Evolutionary conservation across 108 stramenopile genomes (phyloP).

Genomic region (Fragilaria radians): DNA sequence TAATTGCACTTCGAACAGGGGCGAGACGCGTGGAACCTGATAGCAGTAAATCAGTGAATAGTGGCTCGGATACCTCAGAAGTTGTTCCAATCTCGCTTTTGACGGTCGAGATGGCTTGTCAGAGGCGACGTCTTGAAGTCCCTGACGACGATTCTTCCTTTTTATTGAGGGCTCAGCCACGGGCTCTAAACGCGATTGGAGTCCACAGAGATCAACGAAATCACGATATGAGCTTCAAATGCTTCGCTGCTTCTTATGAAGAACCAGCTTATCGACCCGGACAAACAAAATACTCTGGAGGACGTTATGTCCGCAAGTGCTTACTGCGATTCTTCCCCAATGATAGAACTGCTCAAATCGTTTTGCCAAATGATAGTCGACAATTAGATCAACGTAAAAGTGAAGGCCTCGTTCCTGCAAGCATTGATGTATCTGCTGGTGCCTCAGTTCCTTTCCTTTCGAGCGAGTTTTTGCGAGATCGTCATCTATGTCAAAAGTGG

Average conservation of each 20-base stretch:
- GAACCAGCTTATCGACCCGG: conserved; percentile 49
- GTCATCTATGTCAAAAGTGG: conserved; percentile 49
- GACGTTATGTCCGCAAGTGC: conserved; percentile 61
- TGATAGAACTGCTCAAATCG: conserved; percentile 64
- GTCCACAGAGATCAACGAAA: conserved; percentile 69
- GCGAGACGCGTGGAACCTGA: conserved; percentile 16
- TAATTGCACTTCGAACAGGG: conserved; percentile 47
- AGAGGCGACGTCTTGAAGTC: conserved; percentile 61
- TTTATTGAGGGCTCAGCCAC: conserved; percentile 65
- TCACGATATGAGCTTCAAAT: conserved; percentile 62
- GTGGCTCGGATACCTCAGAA: conserved; percentile 11
- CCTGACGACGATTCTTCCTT: conserved; percentile 88
- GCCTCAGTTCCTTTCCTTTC: conserved; percentile 33
- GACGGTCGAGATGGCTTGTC: conserved; percentile 54
- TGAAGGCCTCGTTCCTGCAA: not conserved
- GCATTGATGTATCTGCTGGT: conserved; percentile 5
- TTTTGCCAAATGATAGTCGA: conserved; percentile 34
- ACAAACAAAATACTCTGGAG: conserved; percentile 39
- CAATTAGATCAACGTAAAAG: conserved; percentile 47
- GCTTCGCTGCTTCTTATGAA: conserved; percentile 77
- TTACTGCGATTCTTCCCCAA: conserved; percentile 76
- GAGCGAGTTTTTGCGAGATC: conserved; percentile 30
- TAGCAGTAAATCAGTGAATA: conserved; percentile 13
- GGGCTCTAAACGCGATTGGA: conserved; percentile 55
- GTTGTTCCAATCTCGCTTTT: conserved; percentile 32